phyloP scores from a whole-genome alignment of 2,329 filamentous ascomycete species.

The Canariomyces notabilis region DNA sequence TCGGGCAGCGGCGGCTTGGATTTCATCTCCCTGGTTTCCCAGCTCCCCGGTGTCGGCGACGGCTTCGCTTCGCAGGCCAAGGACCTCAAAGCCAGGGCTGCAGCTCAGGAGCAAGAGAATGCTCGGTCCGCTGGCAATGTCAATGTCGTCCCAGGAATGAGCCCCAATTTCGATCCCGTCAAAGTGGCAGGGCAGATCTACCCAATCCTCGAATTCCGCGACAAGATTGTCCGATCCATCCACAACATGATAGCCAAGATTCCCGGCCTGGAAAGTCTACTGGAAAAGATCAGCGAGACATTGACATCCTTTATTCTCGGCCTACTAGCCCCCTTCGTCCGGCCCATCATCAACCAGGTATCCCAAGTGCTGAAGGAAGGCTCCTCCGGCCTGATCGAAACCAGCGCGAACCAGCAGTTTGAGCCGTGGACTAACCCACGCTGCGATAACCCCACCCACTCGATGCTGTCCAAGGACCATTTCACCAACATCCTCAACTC shows the following conservation, averaged over 20 bases:
- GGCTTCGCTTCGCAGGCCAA: conserved; percentile 64
- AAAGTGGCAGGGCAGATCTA: conserved; percentile 80
- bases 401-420: conserved; percentile 68
- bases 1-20: conserved; percentile 39
- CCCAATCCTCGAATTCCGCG: conserved; percentile 87
- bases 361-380: conserved; percentile 81
- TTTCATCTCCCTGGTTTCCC: conserved; percentile 67
- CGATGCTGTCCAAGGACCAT: conserved; percentile 78
- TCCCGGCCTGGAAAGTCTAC: conserved; percentile 80
- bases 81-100: conserved; percentile 55
- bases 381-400: conserved; percentile 64
- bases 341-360: conserved; percentile 83
- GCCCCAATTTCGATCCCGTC: conserved; percentile 69
- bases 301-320: conserved; percentile 89
- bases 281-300: conserved; percentile 91
- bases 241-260: conserved; percentile 84
- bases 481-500: conserved; percentile 76
- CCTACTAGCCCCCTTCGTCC: conserved; percentile 83
- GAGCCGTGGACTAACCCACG: conserved; percentile 73
- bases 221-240: conserved; percentile 87
- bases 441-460: conserved; percentile 76
- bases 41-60: conserved; percentile 66
- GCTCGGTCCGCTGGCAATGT: conserved; percentile 34
- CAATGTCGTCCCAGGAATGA: conserved; percentile 69
- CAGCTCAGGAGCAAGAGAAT: conserved; percentile 60